These are phyloP conservation scores for Malassezia cuniculi DNA, from an alignment of 1,284 basidiomycete genomes.

Conservation along the genomic window DNA sequence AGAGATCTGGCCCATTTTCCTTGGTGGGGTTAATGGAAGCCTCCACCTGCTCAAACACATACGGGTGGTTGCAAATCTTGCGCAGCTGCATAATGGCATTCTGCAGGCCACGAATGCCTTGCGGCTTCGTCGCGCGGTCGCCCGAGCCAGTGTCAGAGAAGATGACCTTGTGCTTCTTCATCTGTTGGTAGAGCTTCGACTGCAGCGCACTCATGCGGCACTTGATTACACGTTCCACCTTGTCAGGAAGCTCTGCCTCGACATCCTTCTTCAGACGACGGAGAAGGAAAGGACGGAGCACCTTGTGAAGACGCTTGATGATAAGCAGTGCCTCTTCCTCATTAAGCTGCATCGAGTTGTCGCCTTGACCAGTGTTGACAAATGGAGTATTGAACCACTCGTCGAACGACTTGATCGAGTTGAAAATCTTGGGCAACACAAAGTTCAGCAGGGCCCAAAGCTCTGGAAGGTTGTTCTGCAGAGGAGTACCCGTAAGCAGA, in stretches of 20 bases:
- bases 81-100: constrained; percentile 98
- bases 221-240: constrained; percentile 98
- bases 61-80: constrained; percentile 77
- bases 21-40: constrained; percentile 73
- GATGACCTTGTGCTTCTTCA: constrained; percentile 88
- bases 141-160: constrained; percentile 46
- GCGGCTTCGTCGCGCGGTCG: constrained; percentile 34
- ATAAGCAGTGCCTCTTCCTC: constrained; percentile 98
- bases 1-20: constrained; percentile 62
- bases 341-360: constrained; percentile 89
- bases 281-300: constrained; percentile 89
- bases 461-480: constrained; percentile 97
- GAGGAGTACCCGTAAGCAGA: constrained; percentile 90
- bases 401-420: constrained; percentile 98
- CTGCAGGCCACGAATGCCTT: constrained; percentile 54
- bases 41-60: constrained; percentile 89
- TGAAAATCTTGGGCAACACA: constrained; percentile 94
- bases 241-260: constrained; percentile 91
- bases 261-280: constrained; percentile 97
- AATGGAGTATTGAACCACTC: constrained; percentile 99
- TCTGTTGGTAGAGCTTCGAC: constrained; percentile 87
- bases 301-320: constrained; percentile 95
- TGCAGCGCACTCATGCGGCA: constrained; percentile 92
- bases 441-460: constrained; percentile 97
- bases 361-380: constrained; percentile 72